Percentiles rank a stretch among this genome's conserved stretches.
Conservation (phyloP, 345 rosid genomes). For the Limnanthes douglasii region DNA sequence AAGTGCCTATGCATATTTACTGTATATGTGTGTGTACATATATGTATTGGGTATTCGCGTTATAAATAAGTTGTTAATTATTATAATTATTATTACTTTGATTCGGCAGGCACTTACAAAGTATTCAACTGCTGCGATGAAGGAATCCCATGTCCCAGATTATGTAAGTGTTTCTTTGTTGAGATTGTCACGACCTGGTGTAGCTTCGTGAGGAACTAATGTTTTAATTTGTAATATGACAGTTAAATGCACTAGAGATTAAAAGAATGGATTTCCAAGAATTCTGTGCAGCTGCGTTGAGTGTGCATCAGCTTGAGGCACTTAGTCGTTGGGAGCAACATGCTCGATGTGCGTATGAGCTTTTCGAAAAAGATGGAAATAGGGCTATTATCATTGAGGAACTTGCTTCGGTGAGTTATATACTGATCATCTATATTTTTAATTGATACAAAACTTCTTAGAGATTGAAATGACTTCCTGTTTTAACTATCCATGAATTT, state of each 20-base stretch:
- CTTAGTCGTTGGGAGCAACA: constrained; percentile 80
- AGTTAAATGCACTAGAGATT: constrained; percentile 78
- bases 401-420: constrained; percentile 67
- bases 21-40: no score
- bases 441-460: no score
- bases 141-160: constrained; percentile 65
- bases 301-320: constrained; percentile 89
- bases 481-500: no score
- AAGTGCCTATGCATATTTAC: background rate
- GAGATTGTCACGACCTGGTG: constrained; percentile 4
- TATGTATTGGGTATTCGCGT: no score
- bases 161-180: constrained; percentile 20
- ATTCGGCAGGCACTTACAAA: constrained; percentile 50
- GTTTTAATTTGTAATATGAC: constrained; percentile 13
- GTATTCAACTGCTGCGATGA: constrained; percentile 86
- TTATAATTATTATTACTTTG: constrained; percentile 5
- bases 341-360: constrained; percentile 71
- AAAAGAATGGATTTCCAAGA: constrained; percentile 92
- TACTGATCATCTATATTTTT: background rate
- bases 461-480: no score
- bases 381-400: constrained; percentile 78
- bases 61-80: background rate
- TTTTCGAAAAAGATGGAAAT: constrained; percentile 87
- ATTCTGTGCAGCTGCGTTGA: constrained; percentile 89
- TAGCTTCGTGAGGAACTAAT: constrained; percentile 4